Evolutionary conservation across 2,329 filamentous ascomycete genomes (phyloP).

Genomic region (Akanthomyces dipterigenus): DNA sequence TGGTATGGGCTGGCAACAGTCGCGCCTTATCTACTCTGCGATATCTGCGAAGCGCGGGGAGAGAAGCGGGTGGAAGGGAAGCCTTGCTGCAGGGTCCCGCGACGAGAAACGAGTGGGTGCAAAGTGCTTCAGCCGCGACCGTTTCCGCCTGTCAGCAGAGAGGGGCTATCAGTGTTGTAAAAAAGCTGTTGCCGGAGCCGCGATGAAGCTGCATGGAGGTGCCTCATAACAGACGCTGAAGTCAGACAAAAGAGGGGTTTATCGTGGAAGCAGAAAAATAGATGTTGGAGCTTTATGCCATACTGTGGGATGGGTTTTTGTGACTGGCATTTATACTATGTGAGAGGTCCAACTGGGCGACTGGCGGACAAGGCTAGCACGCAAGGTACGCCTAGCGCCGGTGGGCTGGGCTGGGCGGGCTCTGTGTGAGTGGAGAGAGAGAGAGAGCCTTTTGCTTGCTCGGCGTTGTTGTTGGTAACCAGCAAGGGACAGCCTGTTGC

Average conservation of each 20-base stretch:
- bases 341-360: neutral
- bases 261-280: neutral
- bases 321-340: neutral
- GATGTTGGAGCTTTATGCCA: neutral
- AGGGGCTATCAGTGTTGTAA: neutral
- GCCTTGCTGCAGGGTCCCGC: neutral
- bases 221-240: neutral
- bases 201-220: neutral
- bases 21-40: neutral
- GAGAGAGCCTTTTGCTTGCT: neutral
- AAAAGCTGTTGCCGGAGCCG: neutral
- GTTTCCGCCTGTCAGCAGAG: neutral
- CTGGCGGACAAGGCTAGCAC: neutral
- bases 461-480: neutral
- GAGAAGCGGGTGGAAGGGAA: neutral
- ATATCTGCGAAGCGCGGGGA: neutral
- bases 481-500: neutral
- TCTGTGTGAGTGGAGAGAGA: neutral
- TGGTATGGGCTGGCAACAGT: neutral
- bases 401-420: neutral
- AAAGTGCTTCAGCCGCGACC: neutral
- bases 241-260: neutral
- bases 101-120: neutral
- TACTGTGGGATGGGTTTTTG: neutral
- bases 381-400: neutral